A percentile compares a stretch with the other conserved stretches of the same genome.
Conservation (phyloP, 73 alveolate species). For the Paramecium tetraurelia region DNA sequence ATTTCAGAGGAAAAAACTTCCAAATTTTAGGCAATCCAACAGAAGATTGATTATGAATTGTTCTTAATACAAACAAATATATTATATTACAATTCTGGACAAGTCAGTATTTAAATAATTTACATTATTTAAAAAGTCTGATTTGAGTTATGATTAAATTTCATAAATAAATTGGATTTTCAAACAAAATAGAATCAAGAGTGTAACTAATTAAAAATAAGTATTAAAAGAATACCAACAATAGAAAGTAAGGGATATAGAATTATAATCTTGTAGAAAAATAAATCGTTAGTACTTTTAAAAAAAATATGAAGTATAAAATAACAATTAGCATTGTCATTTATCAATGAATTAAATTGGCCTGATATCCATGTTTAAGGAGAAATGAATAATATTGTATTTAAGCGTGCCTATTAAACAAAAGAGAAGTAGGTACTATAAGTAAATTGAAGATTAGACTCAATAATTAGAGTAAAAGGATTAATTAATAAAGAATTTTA, state of each 20-base stretch:
- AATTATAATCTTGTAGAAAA: neutral
- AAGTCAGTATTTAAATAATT: neutral
- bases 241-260: neutral
- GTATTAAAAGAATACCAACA: too few relatives aligned
- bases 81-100: too few relatives aligned
- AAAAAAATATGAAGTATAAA: neutral
- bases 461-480: neutral
- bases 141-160: neutral
- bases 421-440: neutral
- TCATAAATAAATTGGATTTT: too few relatives aligned
- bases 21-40: conserved; percentile 26
- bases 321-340: neutral
- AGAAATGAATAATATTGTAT: too few relatives aligned
- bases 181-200: neutral
- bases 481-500: neutral
- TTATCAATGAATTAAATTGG: neutral
- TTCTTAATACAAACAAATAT: neutral
- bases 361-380: neutral
- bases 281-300: neutral
- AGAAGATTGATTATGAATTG: conserved; percentile 8
- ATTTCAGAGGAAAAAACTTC: neutral
- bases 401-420: neutral
- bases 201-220: too few relatives aligned
- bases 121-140: neutral
- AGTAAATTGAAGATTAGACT: neutral